Base-by-base conservation (phyloP, 768 basidiomycete genomes). In the Kwoniella sp. region DNA sequence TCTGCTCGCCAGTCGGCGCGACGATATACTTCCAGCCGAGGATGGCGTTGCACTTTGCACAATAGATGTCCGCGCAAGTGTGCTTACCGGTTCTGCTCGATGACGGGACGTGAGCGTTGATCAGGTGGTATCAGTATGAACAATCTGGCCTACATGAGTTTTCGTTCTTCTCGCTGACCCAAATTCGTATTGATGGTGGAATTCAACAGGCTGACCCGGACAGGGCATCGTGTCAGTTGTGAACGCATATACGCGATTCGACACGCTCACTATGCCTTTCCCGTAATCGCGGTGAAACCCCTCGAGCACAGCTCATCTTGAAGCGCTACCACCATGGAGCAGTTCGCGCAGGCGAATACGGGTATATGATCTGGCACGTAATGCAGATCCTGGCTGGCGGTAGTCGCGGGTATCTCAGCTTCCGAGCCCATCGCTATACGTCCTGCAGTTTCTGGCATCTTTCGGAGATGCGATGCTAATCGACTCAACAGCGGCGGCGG, bases 281-380 rank as follows among this genome's bases (percentile, higher is more conserved):
- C 80, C 24, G 68, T 65, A 15, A 75, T 52, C 0, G 78, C 80
- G 19, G 67, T 77, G 55, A 80, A 80, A 0, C 78, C 74, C 40
- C 79, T 78, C 10, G 77, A 79, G 15, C 79, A 74, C 15, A 79
- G 69, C 57, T 80, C 80, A 62, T 78, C 73, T 48, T 77, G 76
- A 9, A 79, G 58, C 2, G 76, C 77, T 64, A 73, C 26, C 13
- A 67, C 66, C 54, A 63, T 59, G 4, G 72, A 73, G 54, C 74
- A 76, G 6, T 60, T 65, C 8, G 69, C 63, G 47, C 74, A 76
- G 2, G 68, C 50, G 55, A 68, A 76, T 4, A 73, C 70, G 7
- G 71, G 55, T 58, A 61, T 65, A 30, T 69, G 64, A 48, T 73
- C 70, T 15, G 74, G 71, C 10, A 76, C 17, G 25, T 67, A 56